phyloP scores from a whole-genome alignment of 1,284 basidiomycete species.

The Rhodotorula sp. region DNA sequence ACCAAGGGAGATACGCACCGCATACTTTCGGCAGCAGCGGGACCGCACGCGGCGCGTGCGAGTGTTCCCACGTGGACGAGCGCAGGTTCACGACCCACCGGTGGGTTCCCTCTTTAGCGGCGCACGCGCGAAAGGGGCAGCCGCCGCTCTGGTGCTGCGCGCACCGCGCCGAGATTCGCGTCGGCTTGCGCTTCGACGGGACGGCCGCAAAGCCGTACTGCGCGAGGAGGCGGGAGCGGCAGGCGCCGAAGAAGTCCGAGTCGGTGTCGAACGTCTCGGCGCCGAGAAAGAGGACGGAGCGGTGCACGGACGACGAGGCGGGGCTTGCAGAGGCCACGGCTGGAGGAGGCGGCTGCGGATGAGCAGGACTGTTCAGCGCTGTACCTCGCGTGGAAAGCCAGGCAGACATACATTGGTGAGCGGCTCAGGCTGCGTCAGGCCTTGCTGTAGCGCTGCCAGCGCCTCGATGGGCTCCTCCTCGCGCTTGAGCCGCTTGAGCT shows the following conservation, averaged over 20 bases:
- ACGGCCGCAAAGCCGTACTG: not conserved
- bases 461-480: too few relatives aligned
- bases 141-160: not conserved
- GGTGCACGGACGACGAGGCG: not conserved
- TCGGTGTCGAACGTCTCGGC: not conserved
- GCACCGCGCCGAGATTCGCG: conserved; percentile 3
- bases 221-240: not conserved
- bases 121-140: conserved; percentile 7
- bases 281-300: not conserved
- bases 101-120: not conserved
- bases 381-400: too few relatives aligned
- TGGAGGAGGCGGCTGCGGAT: too few relatives aligned
- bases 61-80: not conserved
- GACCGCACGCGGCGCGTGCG: not conserved
- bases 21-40: too few relatives aligned
- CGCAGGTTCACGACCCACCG: not conserved
- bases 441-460: too few relatives aligned
- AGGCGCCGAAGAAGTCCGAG: not conserved
- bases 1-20: too few relatives aligned
- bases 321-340: too few relatives aligned
- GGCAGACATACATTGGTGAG: too few relatives aligned
- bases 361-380: too few relatives aligned
- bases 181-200: conserved; percentile 6
- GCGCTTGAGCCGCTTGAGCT: too few relatives aligned
- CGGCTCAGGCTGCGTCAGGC: too few relatives aligned